Evolutionary conservation across 2,329 filamentous ascomycete species (phyloP).

Genomic region (Mycocentrospora acerina): DNA sequence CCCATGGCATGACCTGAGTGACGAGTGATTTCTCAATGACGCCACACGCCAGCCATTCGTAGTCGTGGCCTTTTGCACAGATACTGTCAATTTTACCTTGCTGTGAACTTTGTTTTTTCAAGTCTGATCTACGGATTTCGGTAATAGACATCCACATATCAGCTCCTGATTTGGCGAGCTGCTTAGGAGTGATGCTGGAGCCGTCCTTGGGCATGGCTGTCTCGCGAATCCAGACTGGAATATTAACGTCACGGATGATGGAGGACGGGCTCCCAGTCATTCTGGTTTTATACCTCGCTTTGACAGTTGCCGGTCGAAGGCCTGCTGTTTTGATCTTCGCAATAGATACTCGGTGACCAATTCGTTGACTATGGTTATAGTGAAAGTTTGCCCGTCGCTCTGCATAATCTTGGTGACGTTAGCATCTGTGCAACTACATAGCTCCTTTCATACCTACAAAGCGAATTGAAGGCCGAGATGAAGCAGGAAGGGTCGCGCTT

Average conservation of each 20-base stretch:
- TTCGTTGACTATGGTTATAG: slow-evolving; percentile 3
- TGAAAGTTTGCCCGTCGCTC: slow-evolving; percentile 4
- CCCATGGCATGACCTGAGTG: slow-evolving; percentile 13
- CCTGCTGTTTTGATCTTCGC: slow-evolving; percentile 8
- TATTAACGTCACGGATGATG: slow-evolving; percentile 1
- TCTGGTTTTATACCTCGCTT: background rate
- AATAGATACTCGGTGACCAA: slow-evolving; percentile 6
- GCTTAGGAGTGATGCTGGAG: background rate
- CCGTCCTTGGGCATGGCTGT: background rate
- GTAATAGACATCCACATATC: slow-evolving; percentile 13
- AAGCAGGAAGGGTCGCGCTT: slow-evolving; percentile 12
- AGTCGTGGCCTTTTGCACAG: slow-evolving; percentile 5
- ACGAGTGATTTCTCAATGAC: slow-evolving; percentile 8
- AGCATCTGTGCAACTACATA: background rate
- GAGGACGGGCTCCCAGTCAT: too few relatives aligned
- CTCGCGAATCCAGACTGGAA: slow-evolving; percentile 13
- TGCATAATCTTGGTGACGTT: slow-evolving; percentile 2
- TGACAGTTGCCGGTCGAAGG: slow-evolving; percentile 9
- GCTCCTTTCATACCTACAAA: slow-evolving; percentile 7
- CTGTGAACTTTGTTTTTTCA: background rate
- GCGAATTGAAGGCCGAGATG: slow-evolving; percentile 13
- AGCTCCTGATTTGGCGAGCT: slow-evolving; percentile 1
- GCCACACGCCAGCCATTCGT: slow-evolving; percentile 18
- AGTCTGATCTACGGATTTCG: slow-evolving; percentile 10
- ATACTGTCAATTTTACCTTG: background rate